Conservation (phyloP, 106 monocot species). For the Hemerocallis citrina region DNA sequence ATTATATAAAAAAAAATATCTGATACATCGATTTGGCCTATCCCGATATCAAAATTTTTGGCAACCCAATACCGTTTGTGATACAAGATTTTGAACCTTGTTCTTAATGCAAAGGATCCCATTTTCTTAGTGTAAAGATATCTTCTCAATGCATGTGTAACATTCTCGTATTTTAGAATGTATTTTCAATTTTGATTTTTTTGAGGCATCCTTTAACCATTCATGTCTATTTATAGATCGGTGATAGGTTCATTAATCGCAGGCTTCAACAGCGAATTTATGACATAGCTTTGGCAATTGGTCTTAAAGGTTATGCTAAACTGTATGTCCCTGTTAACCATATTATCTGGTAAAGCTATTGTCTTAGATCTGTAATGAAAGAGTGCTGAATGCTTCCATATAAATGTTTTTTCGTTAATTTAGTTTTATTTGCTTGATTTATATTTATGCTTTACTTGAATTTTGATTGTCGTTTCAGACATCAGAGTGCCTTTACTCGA, state of each 20-base stretch:
- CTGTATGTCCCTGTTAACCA: slow-evolving; percentile 41
- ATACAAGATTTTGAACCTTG: too few relatives aligned
- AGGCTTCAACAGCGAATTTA: slow-evolving; percentile 65
- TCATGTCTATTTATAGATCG: slow-evolving; percentile 33
- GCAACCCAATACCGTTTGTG: too few relatives aligned
- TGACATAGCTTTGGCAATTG: slow-evolving; percentile 58
- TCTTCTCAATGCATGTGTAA: too few relatives aligned
- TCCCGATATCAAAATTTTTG: too few relatives aligned
- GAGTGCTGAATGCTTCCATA: background rate
- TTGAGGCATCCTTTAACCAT: background rate
- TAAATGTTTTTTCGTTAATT: background rate
- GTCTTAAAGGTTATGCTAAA: slow-evolving; percentile 76
- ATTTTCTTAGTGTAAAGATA: too few relatives aligned
- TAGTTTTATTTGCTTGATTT: background rate
- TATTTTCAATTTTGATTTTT: background rate
- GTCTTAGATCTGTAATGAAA: background rate
- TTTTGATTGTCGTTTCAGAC: slow-evolving; percentile 35
- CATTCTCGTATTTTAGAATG: too few relatives aligned
- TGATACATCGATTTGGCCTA: too few relatives aligned
- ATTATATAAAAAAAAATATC: too few relatives aligned
- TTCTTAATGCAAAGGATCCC: too few relatives aligned
- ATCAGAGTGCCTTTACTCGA: slow-evolving; percentile 53
- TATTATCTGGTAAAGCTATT: slow-evolving; percentile 2
- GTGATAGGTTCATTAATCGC: slow-evolving; percentile 72
- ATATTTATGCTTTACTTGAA: background rate